phyloP scores from a whole-genome alignment of 169 alveolate genomes.

The Ichthyophthirius multifiliis region DNA sequence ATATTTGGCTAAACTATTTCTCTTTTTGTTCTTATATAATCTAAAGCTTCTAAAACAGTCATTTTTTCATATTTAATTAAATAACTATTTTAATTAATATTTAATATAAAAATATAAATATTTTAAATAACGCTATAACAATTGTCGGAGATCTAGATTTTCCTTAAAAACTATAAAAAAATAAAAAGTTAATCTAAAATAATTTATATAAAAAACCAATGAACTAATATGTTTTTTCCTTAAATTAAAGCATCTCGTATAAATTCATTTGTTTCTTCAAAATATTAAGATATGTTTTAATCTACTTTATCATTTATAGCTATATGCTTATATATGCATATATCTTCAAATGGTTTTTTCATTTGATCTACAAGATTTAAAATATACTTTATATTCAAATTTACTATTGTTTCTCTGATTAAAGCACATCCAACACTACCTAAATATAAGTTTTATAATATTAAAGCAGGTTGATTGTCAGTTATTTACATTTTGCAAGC shows the following conservation, averaged over 20 bases:
- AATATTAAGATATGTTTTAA: constrained; percentile 23
- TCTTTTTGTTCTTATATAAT: not conserved
- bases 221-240: constrained; percentile 27
- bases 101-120: not conserved
- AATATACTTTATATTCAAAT: constrained; percentile 45
- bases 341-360: constrained; percentile 35
- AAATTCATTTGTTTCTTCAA: constrained; percentile 40
- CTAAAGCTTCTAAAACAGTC: not conserved
- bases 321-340: constrained; percentile 30
- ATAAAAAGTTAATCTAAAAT: not conserved
- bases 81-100: not conserved
- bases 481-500: constrained; percentile 32
- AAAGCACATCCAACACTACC: constrained; percentile 63
- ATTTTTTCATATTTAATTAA: not conserved
- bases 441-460: constrained; percentile 34
- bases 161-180: constrained; percentile 31
- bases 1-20: not conserved
- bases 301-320: constrained; percentile 39
- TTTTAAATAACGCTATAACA: not conserved
- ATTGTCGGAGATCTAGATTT: constrained; percentile 38
- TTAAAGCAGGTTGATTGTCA: constrained; percentile 41
- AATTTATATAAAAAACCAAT: constrained; percentile 9
- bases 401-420: constrained; percentile 14
- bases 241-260: constrained; percentile 28
- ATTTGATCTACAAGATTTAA: constrained; percentile 48